Evolutionary conservation across 352 stramenopile species (phyloP).

Genomic region (Phytophthora ohioensis): DNA sequence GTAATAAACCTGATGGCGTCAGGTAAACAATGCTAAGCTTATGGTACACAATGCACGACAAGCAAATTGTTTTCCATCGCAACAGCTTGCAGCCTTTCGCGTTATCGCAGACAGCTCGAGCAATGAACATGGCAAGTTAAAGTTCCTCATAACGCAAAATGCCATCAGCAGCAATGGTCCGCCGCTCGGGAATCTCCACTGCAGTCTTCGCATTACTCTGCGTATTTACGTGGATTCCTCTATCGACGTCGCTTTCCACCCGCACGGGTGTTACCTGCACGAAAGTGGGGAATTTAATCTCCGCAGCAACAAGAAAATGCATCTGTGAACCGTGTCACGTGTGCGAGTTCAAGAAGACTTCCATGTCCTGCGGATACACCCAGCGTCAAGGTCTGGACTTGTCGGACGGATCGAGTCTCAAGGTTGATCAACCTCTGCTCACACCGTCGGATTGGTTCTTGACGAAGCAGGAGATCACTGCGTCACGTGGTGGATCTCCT

Average conservation of each 20-base stretch:
- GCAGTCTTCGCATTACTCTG: neutral
- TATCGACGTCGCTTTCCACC: neutral
- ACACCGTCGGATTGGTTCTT: conserved; percentile 57
- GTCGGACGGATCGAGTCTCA: conserved; percentile 8
- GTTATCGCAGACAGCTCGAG: neutral
- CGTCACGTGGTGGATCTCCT: conserved; percentile 48
- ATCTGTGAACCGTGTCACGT: conserved; percentile 18
- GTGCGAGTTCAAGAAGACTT: conserved; percentile 9
- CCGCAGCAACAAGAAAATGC: neutral
- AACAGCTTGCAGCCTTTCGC: conserved; percentile 9
- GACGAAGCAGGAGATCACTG: conserved; percentile 55
- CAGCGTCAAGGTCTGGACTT: conserved; percentile 8
- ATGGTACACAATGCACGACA: neutral
- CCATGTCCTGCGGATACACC: conserved; percentile 4
- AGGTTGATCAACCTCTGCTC: conserved; percentile 10
- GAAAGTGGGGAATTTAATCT: conserved; percentile 1
- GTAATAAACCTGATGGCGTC: neutral
- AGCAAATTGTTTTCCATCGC: neutral
- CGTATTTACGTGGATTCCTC: neutral
- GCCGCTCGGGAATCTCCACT: neutral
- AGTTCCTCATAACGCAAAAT: neutral
- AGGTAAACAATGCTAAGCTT: neutral
- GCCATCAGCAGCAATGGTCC: conserved; percentile 2
- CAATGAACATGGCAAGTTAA: neutral
- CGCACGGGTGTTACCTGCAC: conserved; percentile 10